Evolutionary conservation across 1,284 basidiomycete species (phyloP).

Genomic region (Ustilago xerochloae): DNA sequence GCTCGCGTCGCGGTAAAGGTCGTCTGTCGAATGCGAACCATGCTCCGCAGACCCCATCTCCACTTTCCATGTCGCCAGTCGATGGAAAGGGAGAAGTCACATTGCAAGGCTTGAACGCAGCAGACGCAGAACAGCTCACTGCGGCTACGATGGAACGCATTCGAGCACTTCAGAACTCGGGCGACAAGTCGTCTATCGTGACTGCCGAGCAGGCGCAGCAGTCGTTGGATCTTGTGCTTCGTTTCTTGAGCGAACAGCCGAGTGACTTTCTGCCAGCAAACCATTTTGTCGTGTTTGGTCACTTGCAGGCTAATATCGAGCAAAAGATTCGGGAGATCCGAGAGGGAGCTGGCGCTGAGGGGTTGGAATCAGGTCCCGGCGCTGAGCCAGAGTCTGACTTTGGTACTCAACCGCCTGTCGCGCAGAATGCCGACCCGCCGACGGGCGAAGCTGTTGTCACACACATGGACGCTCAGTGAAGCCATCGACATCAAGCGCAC

Average conservation of each 20-base stretch:
- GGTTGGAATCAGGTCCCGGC: not conserved
- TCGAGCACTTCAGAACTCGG: constrained; percentile 10
- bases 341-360: constrained; percentile 1
- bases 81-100: constrained; percentile 6
- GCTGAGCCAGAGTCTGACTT: no score
- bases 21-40: constrained; percentile 34
- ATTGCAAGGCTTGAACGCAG: not conserved
- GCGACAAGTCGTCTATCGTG: constrained; percentile 21
- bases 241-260: constrained; percentile 45
- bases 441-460: not conserved
- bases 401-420: not conserved
- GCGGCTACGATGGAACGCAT: constrained; percentile 27
- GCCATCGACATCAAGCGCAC: no score
- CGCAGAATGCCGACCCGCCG: not conserved
- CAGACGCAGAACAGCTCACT: constrained; percentile 18
- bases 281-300: constrained; percentile 39
- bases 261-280: constrained; percentile 32
- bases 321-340: constrained; percentile 29
- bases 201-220: constrained; percentile 39
- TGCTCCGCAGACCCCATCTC: constrained; percentile 38
- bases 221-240: constrained; percentile 35
- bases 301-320: constrained; percentile 44
- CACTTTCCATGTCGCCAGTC: constrained; percentile 33
- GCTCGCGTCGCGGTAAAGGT: constrained; percentile 27
- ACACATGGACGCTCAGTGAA: constrained; percentile 3